Conservation (phyloP, 1,284 basidiomycete species). For the Puccinia polysora region DNA sequence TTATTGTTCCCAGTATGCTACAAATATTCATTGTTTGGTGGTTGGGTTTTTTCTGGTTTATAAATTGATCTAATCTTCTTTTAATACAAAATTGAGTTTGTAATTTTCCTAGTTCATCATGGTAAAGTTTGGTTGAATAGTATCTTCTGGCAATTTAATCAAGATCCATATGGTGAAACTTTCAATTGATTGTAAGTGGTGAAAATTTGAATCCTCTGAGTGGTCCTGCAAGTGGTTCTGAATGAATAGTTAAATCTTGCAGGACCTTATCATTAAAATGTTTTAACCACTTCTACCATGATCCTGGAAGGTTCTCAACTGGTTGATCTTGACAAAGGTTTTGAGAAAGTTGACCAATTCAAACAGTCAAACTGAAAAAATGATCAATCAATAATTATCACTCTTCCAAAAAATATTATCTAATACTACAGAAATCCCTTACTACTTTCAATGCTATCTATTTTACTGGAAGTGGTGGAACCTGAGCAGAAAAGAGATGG, state of each 20-base stretch:
- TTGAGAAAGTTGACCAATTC: neutral
- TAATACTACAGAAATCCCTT: neutral
- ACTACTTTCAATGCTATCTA: neutral
- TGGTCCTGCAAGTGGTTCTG: neutral
- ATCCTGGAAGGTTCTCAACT: neutral
- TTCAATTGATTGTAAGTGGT: neutral
- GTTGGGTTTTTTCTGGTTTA: neutral
- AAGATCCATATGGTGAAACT: constrained; percentile 20
- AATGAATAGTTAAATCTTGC: neutral
- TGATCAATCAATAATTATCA: neutral
- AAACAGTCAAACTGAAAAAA: constrained; percentile 5
- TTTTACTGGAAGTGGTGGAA: too few relatives aligned
- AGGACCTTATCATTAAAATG: neutral
- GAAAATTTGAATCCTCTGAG: constrained; percentile 28
- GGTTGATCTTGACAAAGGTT: neutral
- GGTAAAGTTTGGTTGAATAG: constrained; percentile 19
- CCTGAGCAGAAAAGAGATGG: too few relatives aligned
- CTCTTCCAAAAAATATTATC: neutral
- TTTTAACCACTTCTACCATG: neutral
- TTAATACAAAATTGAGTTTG: too few relatives aligned
- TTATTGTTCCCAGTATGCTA: constrained; percentile 24
- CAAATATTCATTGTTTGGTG: constrained; percentile 2
- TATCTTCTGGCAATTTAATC: constrained; percentile 36
- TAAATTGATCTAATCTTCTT: too few relatives aligned
- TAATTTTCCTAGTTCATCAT: constrained; percentile 1